Percentiles rank a stretch among this genome's conserved stretches.
These are phyloP conservation scores for Ophiostoma quercus DNA, from an alignment of 2,329 filamentous ascomycete species.

Conservation along the genomic window DNA sequence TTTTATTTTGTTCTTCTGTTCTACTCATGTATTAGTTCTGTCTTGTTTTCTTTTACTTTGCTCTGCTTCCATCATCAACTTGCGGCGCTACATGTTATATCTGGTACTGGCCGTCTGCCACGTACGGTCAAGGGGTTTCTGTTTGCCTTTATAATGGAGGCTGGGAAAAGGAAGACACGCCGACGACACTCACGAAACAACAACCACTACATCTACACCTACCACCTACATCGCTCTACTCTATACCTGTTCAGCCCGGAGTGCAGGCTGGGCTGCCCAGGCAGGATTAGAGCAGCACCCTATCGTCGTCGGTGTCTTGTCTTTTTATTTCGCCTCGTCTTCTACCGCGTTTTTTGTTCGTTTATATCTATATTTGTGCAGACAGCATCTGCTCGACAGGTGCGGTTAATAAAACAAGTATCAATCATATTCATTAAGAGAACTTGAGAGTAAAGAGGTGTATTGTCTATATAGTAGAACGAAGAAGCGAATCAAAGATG, in stretches of 20 bases:
- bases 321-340: not conserved
- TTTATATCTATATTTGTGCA: not conserved
- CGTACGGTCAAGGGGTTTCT: not conserved
- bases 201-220: not conserved
- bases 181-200: not conserved
- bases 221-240: not conserved
- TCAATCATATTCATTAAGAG: no score
- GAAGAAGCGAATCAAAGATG: not conserved
- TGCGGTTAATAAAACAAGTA: not conserved
- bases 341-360: not conserved
- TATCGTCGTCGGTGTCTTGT: not conserved
- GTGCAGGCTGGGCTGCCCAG: not conserved
- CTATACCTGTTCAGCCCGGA: not conserved
- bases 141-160: slow-evolving; percentile 1
- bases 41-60: not conserved
- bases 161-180: not conserved
- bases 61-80: not conserved
- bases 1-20: not conserved
- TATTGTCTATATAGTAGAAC: not conserved
- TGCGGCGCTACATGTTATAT: slow-evolving; percentile 4
- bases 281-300: not conserved
- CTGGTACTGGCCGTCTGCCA: not conserved
- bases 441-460: not conserved
- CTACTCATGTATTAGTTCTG: not conserved
- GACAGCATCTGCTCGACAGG: not conserved